Conservation (phyloP, 192 early-diverging fungal genomes). For the Fimicolochytrium jonesii region DNA sequence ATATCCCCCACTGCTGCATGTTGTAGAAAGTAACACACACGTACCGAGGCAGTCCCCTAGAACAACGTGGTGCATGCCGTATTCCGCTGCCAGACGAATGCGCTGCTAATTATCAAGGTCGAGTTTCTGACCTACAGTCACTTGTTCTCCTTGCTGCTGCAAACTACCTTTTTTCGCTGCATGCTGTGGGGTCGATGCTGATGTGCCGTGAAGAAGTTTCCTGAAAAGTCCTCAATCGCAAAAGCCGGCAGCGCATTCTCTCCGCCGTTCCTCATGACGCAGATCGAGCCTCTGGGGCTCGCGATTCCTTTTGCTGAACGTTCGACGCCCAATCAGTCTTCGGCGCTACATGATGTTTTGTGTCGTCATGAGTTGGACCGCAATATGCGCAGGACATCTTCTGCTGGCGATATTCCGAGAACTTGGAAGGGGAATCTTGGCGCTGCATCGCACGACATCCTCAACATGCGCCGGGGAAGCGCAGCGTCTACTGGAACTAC, state of each 20-base stretch:
- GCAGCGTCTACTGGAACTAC: constrained; percentile 4
- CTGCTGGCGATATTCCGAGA: constrained; percentile 18
- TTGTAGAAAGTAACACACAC: too few relatives aligned
- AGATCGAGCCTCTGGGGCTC: not conserved
- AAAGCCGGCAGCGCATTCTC: too few relatives aligned
- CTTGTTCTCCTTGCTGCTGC: not conserved
- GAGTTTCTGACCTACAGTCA: not conserved
- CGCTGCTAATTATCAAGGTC: too few relatives aligned
- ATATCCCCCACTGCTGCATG: too few relatives aligned
- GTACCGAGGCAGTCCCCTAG: too few relatives aligned
- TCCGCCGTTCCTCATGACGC: too few relatives aligned
- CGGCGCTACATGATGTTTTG: not conserved
- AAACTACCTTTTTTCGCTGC: not conserved
- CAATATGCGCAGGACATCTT: constrained; percentile 11
- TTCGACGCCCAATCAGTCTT: not conserved
- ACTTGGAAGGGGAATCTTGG: constrained; percentile 12
- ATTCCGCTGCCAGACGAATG: too few relatives aligned
- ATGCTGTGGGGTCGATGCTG: too few relatives aligned
- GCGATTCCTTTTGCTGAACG: not conserved
- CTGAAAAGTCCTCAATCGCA: too few relatives aligned
- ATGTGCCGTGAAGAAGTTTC: too few relatives aligned
- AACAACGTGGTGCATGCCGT: too few relatives aligned
- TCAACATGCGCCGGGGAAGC: not conserved
- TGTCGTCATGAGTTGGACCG: not conserved
- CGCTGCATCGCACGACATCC: not conserved